These are phyloP conservation scores for Phoma herbarum DNA, from an alignment of 2,329 filamentous ascomycete species.

Conservation along the genomic window DNA sequence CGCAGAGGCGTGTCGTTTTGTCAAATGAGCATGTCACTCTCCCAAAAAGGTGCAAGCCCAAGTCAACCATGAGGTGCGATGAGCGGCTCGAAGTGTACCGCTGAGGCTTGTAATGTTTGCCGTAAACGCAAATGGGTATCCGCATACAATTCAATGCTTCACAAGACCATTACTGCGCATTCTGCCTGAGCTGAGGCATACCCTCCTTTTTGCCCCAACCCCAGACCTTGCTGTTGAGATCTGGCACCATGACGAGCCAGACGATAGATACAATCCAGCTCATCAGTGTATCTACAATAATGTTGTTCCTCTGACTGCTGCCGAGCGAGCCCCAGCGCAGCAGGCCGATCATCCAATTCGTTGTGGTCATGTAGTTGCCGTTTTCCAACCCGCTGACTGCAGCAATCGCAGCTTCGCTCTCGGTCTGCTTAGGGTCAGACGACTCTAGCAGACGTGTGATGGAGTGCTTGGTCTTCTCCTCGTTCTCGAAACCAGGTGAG, in stretches of 20 bases:
- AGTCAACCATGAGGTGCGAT: no score
- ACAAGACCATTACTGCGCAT: constrained; percentile 32
- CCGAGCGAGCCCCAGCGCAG: constrained; percentile 70
- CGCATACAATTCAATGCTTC: constrained; percentile 2
- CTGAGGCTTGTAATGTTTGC: no score
- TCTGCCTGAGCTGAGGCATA: constrained; percentile 41
- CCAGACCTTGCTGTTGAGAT: constrained; percentile 65
- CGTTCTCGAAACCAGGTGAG: constrained; percentile 75
- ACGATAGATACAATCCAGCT: constrained; percentile 63
- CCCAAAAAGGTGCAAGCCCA: no score
- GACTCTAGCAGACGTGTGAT: constrained; percentile 83
- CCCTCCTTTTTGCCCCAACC: constrained; percentile 67
- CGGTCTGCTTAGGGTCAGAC: constrained; percentile 79
- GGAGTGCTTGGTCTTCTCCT: constrained; percentile 80
- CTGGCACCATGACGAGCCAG: constrained; percentile 66
- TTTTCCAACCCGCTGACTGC: constrained; percentile 79
- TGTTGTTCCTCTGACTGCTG: constrained; percentile 62
- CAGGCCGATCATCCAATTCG: constrained; percentile 73
- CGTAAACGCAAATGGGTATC: constrained; percentile 7
- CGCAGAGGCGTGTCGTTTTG: no score
- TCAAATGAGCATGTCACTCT: no score
- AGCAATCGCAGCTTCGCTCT: constrained; percentile 76
- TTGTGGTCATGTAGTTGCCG: constrained; percentile 81
- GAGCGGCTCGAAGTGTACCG: no score
- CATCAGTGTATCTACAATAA: constrained; percentile 63